Evolutionary conservation across 2,329 filamentous ascomycete genomes (phyloP).

Genomic region (Cercospora sp.): DNA sequence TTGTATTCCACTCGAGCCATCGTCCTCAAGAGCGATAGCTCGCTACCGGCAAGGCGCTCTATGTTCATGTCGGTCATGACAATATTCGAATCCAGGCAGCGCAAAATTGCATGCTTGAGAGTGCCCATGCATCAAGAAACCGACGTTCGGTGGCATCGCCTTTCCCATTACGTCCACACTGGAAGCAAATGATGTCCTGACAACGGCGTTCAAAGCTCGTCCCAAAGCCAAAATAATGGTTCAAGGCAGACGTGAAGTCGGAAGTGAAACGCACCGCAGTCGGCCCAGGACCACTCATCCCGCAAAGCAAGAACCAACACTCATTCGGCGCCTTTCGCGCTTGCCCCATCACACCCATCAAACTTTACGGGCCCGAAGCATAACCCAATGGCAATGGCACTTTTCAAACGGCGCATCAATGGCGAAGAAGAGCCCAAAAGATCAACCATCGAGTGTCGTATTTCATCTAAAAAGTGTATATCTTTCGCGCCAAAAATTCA

Average conservation of each 20-base stretch:
- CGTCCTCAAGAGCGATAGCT: not conserved
- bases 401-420: not conserved
- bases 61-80: not conserved
- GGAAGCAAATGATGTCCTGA: not conserved
- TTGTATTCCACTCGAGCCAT: not conserved
- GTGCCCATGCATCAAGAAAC: not conserved
- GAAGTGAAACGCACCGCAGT: not conserved
- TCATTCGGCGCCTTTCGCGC: not conserved
- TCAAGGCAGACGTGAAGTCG: not conserved
- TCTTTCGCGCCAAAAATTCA: not conserved
- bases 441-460: not conserved
- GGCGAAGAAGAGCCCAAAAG: not conserved
- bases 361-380: conserved; percentile 1
- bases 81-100: not conserved
- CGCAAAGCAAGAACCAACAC: not conserved
- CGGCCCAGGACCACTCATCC: not conserved
- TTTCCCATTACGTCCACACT: not conserved
- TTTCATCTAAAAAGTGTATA: conserved; percentile 1
- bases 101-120: not conserved
- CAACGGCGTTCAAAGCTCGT: not conserved
- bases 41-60: not conserved
- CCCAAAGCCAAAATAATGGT: not conserved
- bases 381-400: not conserved
- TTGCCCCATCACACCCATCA: not conserved
- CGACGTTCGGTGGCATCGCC: not conserved